Base-by-base conservation (phyloP, 2,329 filamentous ascomycete genomes). In the Clarireedia monteithiana region DNA sequence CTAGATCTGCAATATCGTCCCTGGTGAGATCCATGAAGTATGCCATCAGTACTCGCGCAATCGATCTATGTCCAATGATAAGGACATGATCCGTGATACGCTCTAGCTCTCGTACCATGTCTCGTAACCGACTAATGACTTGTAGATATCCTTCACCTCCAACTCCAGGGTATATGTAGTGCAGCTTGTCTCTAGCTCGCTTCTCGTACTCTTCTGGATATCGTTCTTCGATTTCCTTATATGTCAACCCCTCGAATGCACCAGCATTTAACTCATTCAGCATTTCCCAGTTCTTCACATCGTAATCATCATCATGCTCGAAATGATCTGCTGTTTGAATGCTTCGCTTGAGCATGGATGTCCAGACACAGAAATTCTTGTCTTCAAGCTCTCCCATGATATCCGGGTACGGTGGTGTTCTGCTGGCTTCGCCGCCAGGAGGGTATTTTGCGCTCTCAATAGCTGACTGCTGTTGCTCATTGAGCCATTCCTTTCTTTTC, bases 281-380 rank as follows among this genome's bases (percentile, higher is more conserved):
- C 89, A 96, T 95, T 67, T 91, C 88, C 90, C 92, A 96, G 64
- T 95, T 89, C 75, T 99, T 99, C 64, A 95, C 85, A 63, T 97
- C 94, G 69, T 92, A 96, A 53, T 96, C 89, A 23, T 97, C 92
- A 62, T 97, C 94, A 0, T 76, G 79, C 63, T 95, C 88, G 70
- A 97, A 99, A 70, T 88, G 87, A 61, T 94, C 84, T 0, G 88
- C 91, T 0, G 91, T 95, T 68, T 96, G 84, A 50, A 94, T 85
- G 58, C 89, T 91, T 61, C 94, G 88, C 69, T 88, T 86, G 60
- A 99, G 81, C 92, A 97, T 97, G 2, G 89, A 95, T 0, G 92
- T 96, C 94, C 94, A 99, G 15, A 99, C 89, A 70, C 94, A 99
- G 69, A 96, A 97, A 69, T 90, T 90, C 75, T 96, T 95, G 66